Base-by-base conservation (phyloP, 805 yeast species). In the Candida coquimbonensis region DNA sequence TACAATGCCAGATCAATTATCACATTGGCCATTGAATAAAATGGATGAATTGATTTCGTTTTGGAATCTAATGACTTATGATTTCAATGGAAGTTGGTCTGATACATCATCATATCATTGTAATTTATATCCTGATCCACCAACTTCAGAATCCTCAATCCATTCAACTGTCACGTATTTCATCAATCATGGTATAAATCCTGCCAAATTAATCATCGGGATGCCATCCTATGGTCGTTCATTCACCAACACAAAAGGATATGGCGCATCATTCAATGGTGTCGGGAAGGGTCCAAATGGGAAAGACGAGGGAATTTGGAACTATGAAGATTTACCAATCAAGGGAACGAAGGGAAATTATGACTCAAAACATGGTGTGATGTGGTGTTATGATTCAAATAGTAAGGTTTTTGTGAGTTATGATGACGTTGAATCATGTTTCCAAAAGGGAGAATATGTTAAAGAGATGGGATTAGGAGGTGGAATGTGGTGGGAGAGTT, bases 401-500 rank as follows among this genome's bases (percentile, higher is more conserved):
- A 53, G 58, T 0, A 61, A 55, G 33, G 66, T 64, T 6, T 65
- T 85, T 39, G 70, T 84, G 3, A 71, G 76, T 7, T 91, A 84
- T 62, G 99, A 91, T 59, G 83, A 75, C 49, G 68, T 68, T 0
- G 66, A 69, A 5, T 71, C 83, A 2, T 77, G 75, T 3, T 55
- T 59, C 9, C 54, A 55, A 16, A 93, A 91, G 60, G 88, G 87
- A 0, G 55, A 66, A 27, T 88, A 77, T 54, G 78, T 83, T 8
- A 54, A 51, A 36, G 53, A 62, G 19, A 61, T 66, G 7, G 57
- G 67, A 0, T 65, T 89, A 9, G 95, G 83, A 0, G 98, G 99
- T 0, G 96, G 86, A 0, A 81, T 93, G 78, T 90, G 87, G 83
- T 91, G 98, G 98, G 97, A 91, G 56, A 82, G 96, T 0, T 74